These are phyloP conservation scores for Tulasnella sp. DNA, from an alignment of 768 basidiomycete genomes.

Conservation along the genomic window DNA sequence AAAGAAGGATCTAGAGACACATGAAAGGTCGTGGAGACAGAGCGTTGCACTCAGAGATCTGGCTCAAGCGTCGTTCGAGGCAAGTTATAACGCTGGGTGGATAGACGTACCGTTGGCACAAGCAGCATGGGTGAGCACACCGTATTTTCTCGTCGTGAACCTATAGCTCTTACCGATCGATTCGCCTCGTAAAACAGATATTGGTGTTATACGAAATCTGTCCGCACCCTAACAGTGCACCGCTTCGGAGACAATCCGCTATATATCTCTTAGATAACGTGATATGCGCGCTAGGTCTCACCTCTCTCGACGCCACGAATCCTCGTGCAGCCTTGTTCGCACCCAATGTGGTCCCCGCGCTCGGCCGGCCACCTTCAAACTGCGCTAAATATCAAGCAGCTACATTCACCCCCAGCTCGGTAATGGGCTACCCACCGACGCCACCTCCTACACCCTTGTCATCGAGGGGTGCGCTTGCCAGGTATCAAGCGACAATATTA, in stretches of 20 bases:
- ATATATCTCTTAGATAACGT: neutral
- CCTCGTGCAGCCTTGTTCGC: neutral
- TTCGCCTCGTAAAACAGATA: neutral
- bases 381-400: too few species aligned
- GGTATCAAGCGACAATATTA: too few species aligned
- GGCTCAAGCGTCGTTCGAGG: conserved; percentile 1
- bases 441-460: too few species aligned
- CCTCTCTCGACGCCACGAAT: conserved; percentile 2
- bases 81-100: conserved; percentile 3
- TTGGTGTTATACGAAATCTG: conserved; percentile 11
- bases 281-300: neutral
- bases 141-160: too few species aligned
- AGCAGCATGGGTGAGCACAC: conserved; percentile 13
- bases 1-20: neutral
- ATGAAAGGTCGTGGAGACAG: neutral
- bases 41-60: conserved; percentile 1
- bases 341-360: neutral
- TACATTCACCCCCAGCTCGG: too few species aligned
- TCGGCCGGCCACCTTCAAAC: neutral
- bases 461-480: too few species aligned
- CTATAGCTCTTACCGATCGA: too few species aligned
- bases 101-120: conserved; percentile 5
- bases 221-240: neutral
- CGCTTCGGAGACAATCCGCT: neutral
- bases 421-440: too few species aligned